These are phyloP conservation scores for Bombardia bombarda DNA, from an alignment of 495 filamentous ascomycete species.

Conservation along the genomic window DNA sequence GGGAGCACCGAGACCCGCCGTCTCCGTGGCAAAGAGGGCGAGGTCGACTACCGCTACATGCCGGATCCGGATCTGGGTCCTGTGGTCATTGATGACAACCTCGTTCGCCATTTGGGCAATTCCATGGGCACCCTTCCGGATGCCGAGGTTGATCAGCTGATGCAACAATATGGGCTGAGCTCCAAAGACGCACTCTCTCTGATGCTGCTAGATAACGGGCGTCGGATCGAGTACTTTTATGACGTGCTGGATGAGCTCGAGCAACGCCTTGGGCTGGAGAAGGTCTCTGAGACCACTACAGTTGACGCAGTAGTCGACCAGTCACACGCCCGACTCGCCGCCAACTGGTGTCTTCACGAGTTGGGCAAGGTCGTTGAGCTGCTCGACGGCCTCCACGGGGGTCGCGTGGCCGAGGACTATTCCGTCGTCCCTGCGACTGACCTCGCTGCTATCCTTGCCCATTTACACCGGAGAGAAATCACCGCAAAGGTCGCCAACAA, in stretches of 20 bases:
- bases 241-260: constrained; percentile 54
- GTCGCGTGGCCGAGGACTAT: constrained; percentile 32
- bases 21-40: constrained; percentile 88
- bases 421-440: constrained; percentile 47
- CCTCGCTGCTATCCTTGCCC: constrained; percentile 59
- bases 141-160: constrained; percentile 51
- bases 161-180: constrained; percentile 52
- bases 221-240: constrained; percentile 75
- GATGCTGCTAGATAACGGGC: constrained; percentile 68
- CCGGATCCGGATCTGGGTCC: constrained; percentile 88
- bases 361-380: constrained; percentile 61
- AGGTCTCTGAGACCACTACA: neutral
- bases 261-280: constrained; percentile 22
- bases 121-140: constrained; percentile 66
- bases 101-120: constrained; percentile 52
- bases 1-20: constrained; percentile 68
- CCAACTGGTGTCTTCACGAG: constrained; percentile 77
- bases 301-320: neutral
- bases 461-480: constrained; percentile 57
- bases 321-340: constrained; percentile 36
- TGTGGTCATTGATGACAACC: constrained; percentile 61
- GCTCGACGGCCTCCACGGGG: constrained; percentile 24
- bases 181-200: constrained; percentile 85
- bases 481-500: constrained; percentile 71
- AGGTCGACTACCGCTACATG: constrained; percentile 98